Evolutionary conservation across 805 yeast species (phyloP).

Genomic region (Candida easanensis): DNA sequence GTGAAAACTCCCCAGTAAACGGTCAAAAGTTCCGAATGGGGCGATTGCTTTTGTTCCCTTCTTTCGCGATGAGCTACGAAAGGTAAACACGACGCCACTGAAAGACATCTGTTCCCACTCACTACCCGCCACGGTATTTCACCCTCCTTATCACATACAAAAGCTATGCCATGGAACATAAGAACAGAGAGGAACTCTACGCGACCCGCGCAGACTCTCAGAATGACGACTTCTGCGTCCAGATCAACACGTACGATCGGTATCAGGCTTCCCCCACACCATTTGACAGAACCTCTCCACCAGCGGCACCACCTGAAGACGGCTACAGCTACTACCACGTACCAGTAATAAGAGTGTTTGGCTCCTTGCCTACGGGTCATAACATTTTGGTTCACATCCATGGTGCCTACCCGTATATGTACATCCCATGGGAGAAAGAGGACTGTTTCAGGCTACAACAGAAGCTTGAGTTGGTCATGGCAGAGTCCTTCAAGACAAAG

Average conservation of each 20-base stretch:
- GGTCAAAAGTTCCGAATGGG: not conserved
- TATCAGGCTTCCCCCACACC: constrained; percentile 56
- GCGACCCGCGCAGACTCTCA: constrained; percentile 13
- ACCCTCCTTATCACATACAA: not conserved
- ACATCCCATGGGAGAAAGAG: constrained; percentile 54
- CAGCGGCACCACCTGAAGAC: constrained; percentile 21
- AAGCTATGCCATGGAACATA: constrained; percentile 13
- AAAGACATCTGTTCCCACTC: not conserved
- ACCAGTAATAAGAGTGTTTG: constrained; percentile 79
- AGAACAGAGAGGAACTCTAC: constrained; percentile 16
- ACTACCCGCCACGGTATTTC: not conserved
- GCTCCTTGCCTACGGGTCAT: constrained; percentile 60
- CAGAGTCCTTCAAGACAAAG: constrained; percentile 35
- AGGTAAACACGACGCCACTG: not conserved
- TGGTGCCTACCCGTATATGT: constrained; percentile 81
- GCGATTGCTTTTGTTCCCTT: not conserved
- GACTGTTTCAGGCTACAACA: constrained; percentile 39
- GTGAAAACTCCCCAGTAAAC: too few relatives aligned
- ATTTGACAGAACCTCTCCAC: constrained; percentile 43
- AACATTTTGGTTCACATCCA: constrained; percentile 71
- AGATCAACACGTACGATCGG: constrained; percentile 62
- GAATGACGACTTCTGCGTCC: constrained; percentile 34
- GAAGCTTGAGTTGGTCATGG: constrained; percentile 43
- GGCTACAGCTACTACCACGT: constrained; percentile 41
- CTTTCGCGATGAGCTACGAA: not conserved